Evolutionary conservation across 2,329 filamentous ascomycete genomes (phyloP).

Genomic region (Akanthomyces muscarius): DNA sequence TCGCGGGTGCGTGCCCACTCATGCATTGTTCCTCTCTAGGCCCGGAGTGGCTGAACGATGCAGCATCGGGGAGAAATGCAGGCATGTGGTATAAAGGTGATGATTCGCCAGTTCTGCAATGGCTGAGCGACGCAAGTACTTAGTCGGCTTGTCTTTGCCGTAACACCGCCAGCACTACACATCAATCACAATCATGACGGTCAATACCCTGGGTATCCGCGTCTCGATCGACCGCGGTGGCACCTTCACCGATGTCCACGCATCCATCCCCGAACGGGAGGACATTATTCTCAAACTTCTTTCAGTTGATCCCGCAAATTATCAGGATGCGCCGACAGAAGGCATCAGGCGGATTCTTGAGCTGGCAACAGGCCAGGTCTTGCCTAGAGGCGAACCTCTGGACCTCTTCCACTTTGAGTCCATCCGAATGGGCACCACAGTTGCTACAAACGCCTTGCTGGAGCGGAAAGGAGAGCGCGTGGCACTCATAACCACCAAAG

Average conservation of each 20-base stretch:
- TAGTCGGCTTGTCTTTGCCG: not conserved
- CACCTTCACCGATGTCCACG: conserved; percentile 69
- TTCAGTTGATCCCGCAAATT: conserved; percentile 68
- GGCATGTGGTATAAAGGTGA: not conserved
- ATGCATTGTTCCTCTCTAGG: not conserved
- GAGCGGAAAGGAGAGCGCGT: conserved; percentile 70
- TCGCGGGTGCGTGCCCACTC: not conserved
- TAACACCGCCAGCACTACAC: not conserved
- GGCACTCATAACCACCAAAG: conserved; percentile 66
- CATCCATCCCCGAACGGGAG: conserved; percentile 60
- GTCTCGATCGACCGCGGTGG: conserved; percentile 35
- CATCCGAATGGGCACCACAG: conserved; percentile 78
- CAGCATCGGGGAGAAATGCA: not conserved
- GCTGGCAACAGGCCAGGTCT: conserved; percentile 28
- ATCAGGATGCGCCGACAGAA: conserved; percentile 69
- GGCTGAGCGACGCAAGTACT: not conserved
- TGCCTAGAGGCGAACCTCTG: conserved; percentile 32
- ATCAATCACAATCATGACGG: conserved; percentile 20
- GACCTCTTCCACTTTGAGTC: conserved; percentile 48
- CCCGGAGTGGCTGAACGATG: not conserved
- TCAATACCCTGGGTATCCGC: conserved; percentile 26
- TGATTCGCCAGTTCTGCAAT: not conserved
- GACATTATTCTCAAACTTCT: conserved; percentile 69
- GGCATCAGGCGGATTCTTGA: conserved; percentile 55
- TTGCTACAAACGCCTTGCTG: conserved; percentile 72